phyloP scores from a whole-genome alignment of 2,329 filamentous ascomycete genomes.

The Talaromyces rugulosus region DNA sequence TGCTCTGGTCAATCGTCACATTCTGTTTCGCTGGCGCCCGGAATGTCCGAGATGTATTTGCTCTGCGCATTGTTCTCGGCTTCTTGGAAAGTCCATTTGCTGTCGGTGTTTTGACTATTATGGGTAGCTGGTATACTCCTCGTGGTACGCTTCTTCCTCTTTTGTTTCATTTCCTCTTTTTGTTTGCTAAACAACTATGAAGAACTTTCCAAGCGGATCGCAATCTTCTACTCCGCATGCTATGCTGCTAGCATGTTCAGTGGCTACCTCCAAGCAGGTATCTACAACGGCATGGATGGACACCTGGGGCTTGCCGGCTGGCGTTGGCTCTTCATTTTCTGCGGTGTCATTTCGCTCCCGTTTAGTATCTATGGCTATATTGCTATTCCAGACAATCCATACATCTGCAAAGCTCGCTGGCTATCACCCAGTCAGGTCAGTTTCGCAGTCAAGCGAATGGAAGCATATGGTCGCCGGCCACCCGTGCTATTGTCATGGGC shows the following conservation, averaged over 20 bases:
- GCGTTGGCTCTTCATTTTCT: constrained; percentile 28
- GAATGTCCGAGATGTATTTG: constrained; percentile 19
- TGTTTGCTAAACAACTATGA: background rate
- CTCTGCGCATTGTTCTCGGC: constrained; percentile 19
- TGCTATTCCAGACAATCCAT: constrained; percentile 32
- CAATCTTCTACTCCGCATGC: constrained; percentile 20
- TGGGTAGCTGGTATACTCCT: constrained; percentile 17
- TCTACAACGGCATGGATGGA: constrained; percentile 16
- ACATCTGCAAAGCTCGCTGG: constrained; percentile 21
- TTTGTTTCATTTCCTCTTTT: background rate
- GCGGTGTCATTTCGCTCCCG: constrained; percentile 25
- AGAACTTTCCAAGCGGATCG: constrained; percentile 22
- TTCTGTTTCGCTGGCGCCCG: constrained; percentile 21
- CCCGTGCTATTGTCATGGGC: constrained; percentile 14
- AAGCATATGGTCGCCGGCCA: constrained; percentile 12
- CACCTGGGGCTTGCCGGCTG: constrained; percentile 23
- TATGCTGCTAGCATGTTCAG: constrained; percentile 20
- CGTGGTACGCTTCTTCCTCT: constrained; percentile 5
- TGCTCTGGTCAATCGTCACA: constrained; percentile 20
- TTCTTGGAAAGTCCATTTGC: constrained; percentile 18
- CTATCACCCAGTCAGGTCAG: constrained; percentile 11
- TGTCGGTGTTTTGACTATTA: constrained; percentile 19
- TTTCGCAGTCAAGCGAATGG: constrained; percentile 12
- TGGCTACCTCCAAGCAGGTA: constrained; percentile 20
- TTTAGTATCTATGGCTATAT: constrained; percentile 24